A percentile compares a stretch with the other conserved stretches of the same genome.
Evolutionary conservation across 1,284 basidiomycete species (phyloP).

Genomic region (Earliella scabrosa): DNA sequence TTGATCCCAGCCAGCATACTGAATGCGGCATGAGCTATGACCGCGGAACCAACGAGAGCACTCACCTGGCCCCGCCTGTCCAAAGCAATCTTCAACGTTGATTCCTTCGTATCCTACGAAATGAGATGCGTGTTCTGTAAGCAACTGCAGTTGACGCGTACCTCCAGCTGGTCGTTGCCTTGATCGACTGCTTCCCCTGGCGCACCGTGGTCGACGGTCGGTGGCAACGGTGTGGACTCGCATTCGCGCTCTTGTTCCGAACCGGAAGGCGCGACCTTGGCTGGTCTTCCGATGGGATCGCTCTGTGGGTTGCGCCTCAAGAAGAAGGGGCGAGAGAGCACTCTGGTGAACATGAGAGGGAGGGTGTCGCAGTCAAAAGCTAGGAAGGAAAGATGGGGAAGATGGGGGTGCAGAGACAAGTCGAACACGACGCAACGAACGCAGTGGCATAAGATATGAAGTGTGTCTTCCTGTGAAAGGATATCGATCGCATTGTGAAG

Average conservation of each 20-base stretch:
- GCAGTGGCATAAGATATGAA: not conserved
- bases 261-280: not conserved
- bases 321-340: slow-evolving; percentile 17
- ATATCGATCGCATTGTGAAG: slow-evolving; percentile 14
- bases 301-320: slow-evolving; percentile 12
- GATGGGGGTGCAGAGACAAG: not conserved
- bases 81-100: too few relatives aligned
- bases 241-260: not conserved
- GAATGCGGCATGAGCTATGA: not conserved
- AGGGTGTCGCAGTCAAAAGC: slow-evolving; percentile 20
- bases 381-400: not conserved
- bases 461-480: slow-evolving; percentile 6
- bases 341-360: slow-evolving; percentile 18
- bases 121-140: too few relatives aligned
- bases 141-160: too few relatives aligned
- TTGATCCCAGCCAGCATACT: not conserved
- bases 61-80: too few relatives aligned
- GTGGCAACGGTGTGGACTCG: not conserved
- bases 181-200: not conserved
- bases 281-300: slow-evolving; percentile 1
- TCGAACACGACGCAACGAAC: slow-evolving; percentile 5
- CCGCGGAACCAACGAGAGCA: too few relatives aligned
- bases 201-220: not conserved
- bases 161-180: not conserved
- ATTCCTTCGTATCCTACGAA: too few relatives aligned